Evolutionary conservation across 1,139 yeast genomes (phyloP).

Genomic region (Pichia sorboxylosa): DNA sequence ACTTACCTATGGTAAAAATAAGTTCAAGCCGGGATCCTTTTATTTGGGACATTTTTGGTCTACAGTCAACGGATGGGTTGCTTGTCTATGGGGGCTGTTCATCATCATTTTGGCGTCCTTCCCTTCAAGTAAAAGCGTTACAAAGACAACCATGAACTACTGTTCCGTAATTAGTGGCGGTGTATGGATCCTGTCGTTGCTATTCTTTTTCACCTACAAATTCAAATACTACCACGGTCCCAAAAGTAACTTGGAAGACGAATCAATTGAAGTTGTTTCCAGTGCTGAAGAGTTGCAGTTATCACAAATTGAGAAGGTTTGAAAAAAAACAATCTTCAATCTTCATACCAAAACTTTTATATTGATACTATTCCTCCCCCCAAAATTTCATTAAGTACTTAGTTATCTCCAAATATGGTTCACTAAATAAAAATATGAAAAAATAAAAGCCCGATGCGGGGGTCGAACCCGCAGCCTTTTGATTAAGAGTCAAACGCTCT

Average conservation of each 20-base stretch:
- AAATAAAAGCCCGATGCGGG: slow-evolving; percentile 30
- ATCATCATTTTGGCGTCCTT: slow-evolving; percentile 31
- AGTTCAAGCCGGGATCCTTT: slow-evolving; percentile 54
- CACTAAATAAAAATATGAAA: too few relatives aligned
- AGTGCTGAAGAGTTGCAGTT: slow-evolving; percentile 5
- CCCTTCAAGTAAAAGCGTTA: slow-evolving; percentile 24
- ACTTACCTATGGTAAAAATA: slow-evolving; percentile 33
- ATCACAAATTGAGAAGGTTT: slow-evolving; percentile 4
- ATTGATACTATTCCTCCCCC: too few relatives aligned
- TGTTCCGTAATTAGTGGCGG: slow-evolving; percentile 43
- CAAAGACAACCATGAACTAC: slow-evolving; percentile 41
- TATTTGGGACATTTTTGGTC: slow-evolving; percentile 41
- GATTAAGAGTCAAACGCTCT: slow-evolving; percentile 30
- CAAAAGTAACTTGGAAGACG: slow-evolving; percentile 26
- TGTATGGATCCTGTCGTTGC: slow-evolving; percentile 33
- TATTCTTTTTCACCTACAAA: slow-evolving; percentile 35
- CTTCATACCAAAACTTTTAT: too few relatives aligned
- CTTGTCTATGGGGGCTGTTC: slow-evolving; percentile 12
- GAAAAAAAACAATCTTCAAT: too few relatives aligned
- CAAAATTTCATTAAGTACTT: too few relatives aligned
- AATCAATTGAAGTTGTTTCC: slow-evolving; percentile 4
- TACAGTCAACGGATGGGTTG: slow-evolving; percentile 29
- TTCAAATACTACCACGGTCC: slow-evolving; percentile 42
- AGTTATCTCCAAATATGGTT: too few relatives aligned
- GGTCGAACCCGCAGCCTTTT: slow-evolving; percentile 32